Evolutionary conservation across 805 yeast species (phyloP), one percentile per base, ranked within the genome.

Genomic region (Metschnikowia amazonensis): DNA sequence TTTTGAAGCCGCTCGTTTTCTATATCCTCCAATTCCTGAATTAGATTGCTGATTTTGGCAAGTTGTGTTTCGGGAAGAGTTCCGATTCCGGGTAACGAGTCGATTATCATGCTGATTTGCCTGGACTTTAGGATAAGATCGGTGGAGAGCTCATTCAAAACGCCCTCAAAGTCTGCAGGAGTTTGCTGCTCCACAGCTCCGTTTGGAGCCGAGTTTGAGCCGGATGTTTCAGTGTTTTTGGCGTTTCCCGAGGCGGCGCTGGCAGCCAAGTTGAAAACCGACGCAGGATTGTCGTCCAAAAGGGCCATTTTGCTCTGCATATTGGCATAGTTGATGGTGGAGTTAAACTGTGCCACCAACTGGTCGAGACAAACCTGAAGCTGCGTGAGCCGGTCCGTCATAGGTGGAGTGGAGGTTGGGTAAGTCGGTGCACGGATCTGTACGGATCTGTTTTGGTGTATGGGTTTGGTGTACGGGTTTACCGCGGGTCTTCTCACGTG

Each of bases 21-120:
- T 1, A 82, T 80, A 10, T 70, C 67, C 10, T 74, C 72, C 44
- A 90, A 66, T 53, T 86, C 87, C 36, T 62, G 60, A 40, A 86
- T 84, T 38, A 94, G 67, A 11, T 69, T 71, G 42, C 75, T 77
- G 14, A 92, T 86, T 48, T 76, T 75, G 23, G 68, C 65, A 60
- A 89, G 62, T 64, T 90, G 98, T 44, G 80, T 83, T 36, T 75
- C 78, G 20, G 86, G 85, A 1, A 90, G 80, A 1, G 85, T 90
- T 7, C 95, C 97, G 2, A 89, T 87, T 10, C 97, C 98, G 0
- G 99, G 99, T 35, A 92, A 69, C 2, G 95, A 81, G 59, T 87
- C 95, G 32, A 92, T 89, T 23, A 92, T 77, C 57, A 86, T 82
- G 32, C 87, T 77, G 13, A 92, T 86, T 62, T 94, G 98, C 56